Evolutionary conservation across 768 basidiomycete species (phyloP).

Genomic region (Mycena venus): DNA sequence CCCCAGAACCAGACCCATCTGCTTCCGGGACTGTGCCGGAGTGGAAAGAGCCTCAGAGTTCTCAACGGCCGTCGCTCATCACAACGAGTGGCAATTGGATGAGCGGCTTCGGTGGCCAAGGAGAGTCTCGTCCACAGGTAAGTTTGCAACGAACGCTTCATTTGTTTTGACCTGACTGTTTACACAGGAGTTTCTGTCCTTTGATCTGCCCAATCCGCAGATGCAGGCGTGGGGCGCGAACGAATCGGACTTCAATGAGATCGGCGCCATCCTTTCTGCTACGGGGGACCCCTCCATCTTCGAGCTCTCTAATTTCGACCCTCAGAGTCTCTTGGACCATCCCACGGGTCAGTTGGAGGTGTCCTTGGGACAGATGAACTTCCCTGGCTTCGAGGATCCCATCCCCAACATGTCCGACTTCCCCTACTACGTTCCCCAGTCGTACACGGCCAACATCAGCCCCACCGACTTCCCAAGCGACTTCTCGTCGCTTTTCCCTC

Average conservation of each 20-base stretch:
- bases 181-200: constrained; percentile 38
- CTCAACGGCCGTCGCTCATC: neutral
- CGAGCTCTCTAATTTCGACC: constrained; percentile 48
- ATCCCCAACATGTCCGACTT: constrained; percentile 42
- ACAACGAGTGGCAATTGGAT: constrained; percentile 20
- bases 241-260: constrained; percentile 33
- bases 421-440: constrained; percentile 20
- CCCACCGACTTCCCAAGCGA: constrained; percentile 29
- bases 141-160: neutral
- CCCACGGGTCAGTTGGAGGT: constrained; percentile 56
- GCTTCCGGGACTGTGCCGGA: neutral
- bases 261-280: constrained; percentile 46
- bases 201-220: constrained; percentile 31
- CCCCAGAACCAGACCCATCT: constrained; percentile 20
- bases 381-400: constrained; percentile 28
- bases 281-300: constrained; percentile 52
- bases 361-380: constrained; percentile 42
- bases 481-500: constrained; percentile 37
- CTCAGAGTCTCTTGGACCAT: constrained; percentile 43
- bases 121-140: constrained; percentile 4
- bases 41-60: constrained; percentile 11
- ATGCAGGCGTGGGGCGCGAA: constrained; percentile 29
- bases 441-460: constrained; percentile 21
- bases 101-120: constrained; percentile 1
- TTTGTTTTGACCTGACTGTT: neutral